phyloP scores from a whole-genome alignment of 306 rosid species.

The Senna tora region DNA sequence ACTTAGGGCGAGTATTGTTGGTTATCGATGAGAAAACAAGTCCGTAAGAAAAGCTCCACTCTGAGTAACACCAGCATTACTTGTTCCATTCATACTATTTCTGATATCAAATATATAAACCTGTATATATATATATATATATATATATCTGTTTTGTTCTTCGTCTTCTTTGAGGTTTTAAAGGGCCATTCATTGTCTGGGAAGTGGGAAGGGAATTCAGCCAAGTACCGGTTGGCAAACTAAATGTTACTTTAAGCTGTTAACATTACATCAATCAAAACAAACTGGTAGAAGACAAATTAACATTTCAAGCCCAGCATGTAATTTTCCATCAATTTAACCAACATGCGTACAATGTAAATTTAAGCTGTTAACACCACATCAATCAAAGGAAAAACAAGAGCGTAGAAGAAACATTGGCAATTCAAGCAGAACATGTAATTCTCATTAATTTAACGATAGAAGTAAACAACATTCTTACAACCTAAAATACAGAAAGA shows the following conservation, averaged over 20 bases:
- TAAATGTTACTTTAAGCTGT: not conserved
- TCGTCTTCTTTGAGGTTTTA: conserved; percentile 26
- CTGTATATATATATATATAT: not conserved
- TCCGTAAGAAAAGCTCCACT: not conserved
- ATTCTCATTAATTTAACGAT: not conserved
- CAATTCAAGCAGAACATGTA: not conserved
- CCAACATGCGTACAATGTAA: not conserved
- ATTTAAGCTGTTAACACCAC: not conserved
- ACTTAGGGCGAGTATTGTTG: conserved; percentile 27
- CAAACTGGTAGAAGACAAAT: not conserved
- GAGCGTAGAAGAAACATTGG: not conserved
- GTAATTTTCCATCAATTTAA: not conserved
- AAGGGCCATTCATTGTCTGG: conserved; percentile 14
- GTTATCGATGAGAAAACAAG: conserved; percentile 27
- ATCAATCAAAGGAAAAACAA: not conserved
- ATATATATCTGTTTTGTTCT: conserved; percentile 27
- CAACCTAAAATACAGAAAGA: not conserved
- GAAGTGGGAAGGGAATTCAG: not conserved
- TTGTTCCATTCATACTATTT: not conserved
- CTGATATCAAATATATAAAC: not conserved
- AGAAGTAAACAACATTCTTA: not conserved
- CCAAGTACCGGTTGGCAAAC: no score
- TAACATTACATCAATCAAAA: not conserved
- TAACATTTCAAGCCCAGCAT: not conserved
- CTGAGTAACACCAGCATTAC: no score